Evolutionary conservation across 78 protist genomes (phyloP).

Genomic region (Emiliania huxleyi): DNA sequence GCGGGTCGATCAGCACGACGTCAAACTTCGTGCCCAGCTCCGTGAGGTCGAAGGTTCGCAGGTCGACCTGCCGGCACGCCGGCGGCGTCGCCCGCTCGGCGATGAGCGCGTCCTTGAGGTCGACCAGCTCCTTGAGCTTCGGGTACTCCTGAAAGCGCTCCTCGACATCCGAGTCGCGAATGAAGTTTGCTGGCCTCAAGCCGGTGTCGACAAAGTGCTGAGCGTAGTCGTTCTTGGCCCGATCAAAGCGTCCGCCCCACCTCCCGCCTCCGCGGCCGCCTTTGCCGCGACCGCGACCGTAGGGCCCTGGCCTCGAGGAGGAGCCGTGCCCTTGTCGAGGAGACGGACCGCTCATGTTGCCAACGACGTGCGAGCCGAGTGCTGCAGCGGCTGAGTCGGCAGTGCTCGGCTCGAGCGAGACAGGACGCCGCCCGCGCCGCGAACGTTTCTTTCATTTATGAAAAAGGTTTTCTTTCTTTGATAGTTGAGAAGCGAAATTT

Average conservation of each 20-base stretch:
- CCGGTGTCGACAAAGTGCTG: conserved; percentile 45
- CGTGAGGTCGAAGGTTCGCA: not conserved
- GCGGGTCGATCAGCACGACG: conserved; percentile 51
- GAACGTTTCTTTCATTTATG: no score
- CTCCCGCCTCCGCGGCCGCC: not conserved
- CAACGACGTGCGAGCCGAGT: no score
- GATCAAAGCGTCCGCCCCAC: not conserved
- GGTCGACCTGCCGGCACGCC: not conserved
- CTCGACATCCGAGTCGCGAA: not conserved
- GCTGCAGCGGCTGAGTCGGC: no score
- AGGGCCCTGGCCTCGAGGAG: no score
- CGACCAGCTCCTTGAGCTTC: conserved; percentile 17
- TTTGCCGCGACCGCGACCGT: not conserved
- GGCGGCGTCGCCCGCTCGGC: not conserved
- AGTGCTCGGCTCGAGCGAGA: no score
- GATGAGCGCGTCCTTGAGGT: conserved; percentile 1
- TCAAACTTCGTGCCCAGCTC: conserved; percentile 45
- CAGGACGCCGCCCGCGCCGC: no score
- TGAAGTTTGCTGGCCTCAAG: conserved; percentile 45
- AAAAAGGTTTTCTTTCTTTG: no score
- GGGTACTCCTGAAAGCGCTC: conserved; percentile 48
- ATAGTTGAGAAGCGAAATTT: no score
- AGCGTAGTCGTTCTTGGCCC: conserved; percentile 35
- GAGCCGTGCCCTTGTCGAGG: no score
- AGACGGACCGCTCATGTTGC: no score